Evolutionary conservation across 805 yeast genomes (phyloP).

Genomic region (Lipomyces sp.): DNA sequence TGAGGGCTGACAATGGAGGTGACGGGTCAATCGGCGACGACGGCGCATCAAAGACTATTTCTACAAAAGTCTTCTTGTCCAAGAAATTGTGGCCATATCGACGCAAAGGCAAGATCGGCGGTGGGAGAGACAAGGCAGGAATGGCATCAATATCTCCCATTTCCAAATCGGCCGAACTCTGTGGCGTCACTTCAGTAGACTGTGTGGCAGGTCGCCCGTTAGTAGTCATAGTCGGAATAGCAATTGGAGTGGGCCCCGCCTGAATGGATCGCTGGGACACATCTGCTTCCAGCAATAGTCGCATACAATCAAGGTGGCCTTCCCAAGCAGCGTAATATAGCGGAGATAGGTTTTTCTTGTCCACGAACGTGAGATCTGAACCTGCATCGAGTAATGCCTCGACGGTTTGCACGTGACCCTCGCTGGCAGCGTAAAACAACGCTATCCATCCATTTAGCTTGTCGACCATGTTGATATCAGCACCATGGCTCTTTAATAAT

Average conservation of each 20-base stretch:
- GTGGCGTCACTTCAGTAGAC: constrained; percentile 1
- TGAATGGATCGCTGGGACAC: neutral
- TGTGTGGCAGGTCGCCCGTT: neutral
- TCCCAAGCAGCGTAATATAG: constrained; percentile 91
- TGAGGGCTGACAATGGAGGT: constrained; percentile 34
- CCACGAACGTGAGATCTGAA: constrained; percentile 69
- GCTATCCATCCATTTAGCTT: constrained; percentile 94
- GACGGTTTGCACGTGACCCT: constrained; percentile 77
- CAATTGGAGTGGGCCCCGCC: neutral
- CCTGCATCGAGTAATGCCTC: constrained; percentile 71
- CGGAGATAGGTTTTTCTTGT: constrained; percentile 80
- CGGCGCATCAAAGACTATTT: constrained; percentile 65
- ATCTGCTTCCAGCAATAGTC: constrained; percentile 59
- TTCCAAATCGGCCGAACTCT: constrained; percentile 7
- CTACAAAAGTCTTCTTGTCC: constrained; percentile 85
- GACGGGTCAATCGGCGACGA: constrained; percentile 37
- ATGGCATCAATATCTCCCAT: constrained; percentile 64
- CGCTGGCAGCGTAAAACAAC: constrained; percentile 83
- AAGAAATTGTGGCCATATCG: constrained; percentile 95
- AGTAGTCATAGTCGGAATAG: neutral
- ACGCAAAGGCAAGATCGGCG: constrained; percentile 91
- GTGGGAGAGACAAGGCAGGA: constrained; percentile 91
- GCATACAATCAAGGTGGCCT: constrained; percentile 83
- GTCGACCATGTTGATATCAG: constrained; percentile 77
- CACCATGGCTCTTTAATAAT: constrained; percentile 58